Evolutionary conservation across 306 rosid species (phyloP).

Genomic region (Lotus japonicus): DNA sequence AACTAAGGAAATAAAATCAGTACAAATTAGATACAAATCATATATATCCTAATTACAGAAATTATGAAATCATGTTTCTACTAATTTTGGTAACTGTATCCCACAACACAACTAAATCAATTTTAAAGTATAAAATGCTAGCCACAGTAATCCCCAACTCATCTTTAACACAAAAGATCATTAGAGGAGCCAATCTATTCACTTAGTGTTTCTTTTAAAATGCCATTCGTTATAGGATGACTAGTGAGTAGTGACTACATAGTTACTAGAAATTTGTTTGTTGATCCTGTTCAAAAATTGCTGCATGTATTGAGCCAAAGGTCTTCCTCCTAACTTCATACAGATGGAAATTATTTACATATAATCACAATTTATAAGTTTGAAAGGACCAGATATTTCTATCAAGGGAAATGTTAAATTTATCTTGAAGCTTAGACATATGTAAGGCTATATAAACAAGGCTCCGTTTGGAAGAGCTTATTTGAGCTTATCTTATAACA

Average conservation of each 20-base stretch:
- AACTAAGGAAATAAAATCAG: too few relatives aligned
- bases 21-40: too few relatives aligned
- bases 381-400: neutral
- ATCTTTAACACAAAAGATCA: neutral
- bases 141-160: neutral
- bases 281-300: slow-evolving; percentile 1
- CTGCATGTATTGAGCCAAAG: neutral
- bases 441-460: neutral
- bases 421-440: neutral
- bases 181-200: neutral
- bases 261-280: neutral
- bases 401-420: neutral
- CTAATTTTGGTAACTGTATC: too few relatives aligned
- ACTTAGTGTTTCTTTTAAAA: neutral
- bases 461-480: too few relatives aligned
- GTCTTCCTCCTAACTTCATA: neutral
- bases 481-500: too few relatives aligned
- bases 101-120: neutral
- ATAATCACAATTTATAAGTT: neutral
- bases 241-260: neutral
- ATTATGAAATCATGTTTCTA: too few relatives aligned
- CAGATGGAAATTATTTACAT: neutral
- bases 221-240: neutral
- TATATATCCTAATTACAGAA: too few relatives aligned
- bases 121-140: slow-evolving; percentile 5